Base-by-base conservation (phyloP, 129 eudicot species). In the Heracleum sosnowskyi region DNA sequence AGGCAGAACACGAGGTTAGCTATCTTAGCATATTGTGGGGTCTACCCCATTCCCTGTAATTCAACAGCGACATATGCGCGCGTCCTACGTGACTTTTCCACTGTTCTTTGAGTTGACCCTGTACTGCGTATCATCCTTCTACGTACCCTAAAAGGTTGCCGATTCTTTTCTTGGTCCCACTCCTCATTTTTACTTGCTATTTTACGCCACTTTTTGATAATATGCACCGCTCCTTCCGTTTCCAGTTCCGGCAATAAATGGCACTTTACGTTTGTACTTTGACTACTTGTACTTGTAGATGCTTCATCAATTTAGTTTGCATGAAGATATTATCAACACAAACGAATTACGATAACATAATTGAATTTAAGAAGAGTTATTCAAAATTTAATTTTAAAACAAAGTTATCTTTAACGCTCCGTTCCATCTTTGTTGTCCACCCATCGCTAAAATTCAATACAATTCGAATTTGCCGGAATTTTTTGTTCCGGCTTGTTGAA, bases 71-170 rank as follows among this genome's bases (percentile, higher is more conserved):
- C 91, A 82, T 80, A 77, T 80, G 81, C 88, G 88, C 86, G 85
- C 76, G 88, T 35, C 90, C 86, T 77, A 78, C 88, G 94, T 87
- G 88, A 55, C 85, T 83, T 81, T 85, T 81, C 76, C 73, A 34
- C 84, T 86, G 83, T 82, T 82, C 86, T 12, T 79, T 82, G 81
- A 60, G 68, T 60, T 60, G 68, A 60, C 68, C 29, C 11, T 60
- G 68, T 60, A 26, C 33, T 60, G 12, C 16, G 33, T 26, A n/a
- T 60, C 68, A 10, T 44, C 47, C 47, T 74, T 2, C 70, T 47
- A 13, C 33, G 33, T 24, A 10, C 76, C 51, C 45, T 2, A 72
- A 40, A 40, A 37, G 51, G 33, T 16, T 37, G 26, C 49, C 20
- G 34, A 37, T 40, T 15, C 76, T 3, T 20, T 34, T 22, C 16